These are phyloP conservation scores for Yarrowia hollandica DNA, from an alignment of 805 yeast genomes.

Conservation along the genomic window DNA sequence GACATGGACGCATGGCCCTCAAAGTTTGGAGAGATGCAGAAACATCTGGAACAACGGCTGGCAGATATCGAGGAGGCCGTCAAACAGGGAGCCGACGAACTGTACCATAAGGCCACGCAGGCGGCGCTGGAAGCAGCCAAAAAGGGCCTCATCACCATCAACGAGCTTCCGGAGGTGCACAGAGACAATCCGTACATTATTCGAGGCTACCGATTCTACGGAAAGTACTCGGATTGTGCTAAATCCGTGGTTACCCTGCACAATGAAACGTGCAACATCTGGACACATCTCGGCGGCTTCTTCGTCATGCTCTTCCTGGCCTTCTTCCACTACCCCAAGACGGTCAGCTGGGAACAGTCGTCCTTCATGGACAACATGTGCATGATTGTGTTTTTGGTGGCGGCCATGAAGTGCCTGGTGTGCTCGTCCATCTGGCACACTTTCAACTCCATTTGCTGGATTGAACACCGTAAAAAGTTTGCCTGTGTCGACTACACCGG, in stretches of 20 bases:
- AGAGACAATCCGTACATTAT: slow-evolving; percentile 85
- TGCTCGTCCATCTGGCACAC: slow-evolving; percentile 92
- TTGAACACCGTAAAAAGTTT: slow-evolving; percentile 63
- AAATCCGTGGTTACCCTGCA: slow-evolving; percentile 63
- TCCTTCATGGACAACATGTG: slow-evolving; percentile 49
- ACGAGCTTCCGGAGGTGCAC: slow-evolving; percentile 90
- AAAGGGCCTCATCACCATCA: slow-evolving; percentile 63
- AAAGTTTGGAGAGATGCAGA: slow-evolving; percentile 38
- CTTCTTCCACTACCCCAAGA: slow-evolving; percentile 61
- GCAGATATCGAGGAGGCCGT: slow-evolving; percentile 38
- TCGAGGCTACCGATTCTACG: slow-evolving; percentile 80
- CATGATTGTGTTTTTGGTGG: slow-evolving; percentile 63
- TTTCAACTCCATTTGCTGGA: slow-evolving; percentile 70
- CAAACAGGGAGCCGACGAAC: slow-evolving; percentile 28
- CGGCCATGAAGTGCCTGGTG: slow-evolving; percentile 72
- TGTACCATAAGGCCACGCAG: slow-evolving; percentile 31
- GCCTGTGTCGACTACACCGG: slow-evolving; percentile 97
- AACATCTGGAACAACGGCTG: slow-evolving; percentile 41
- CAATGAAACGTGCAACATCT: slow-evolving; percentile 88
- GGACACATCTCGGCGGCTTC: slow-evolving; percentile 86
- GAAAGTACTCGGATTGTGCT: slow-evolving; percentile 59
- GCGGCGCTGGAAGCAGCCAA: slow-evolving; percentile 38
- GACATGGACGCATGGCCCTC: slow-evolving; percentile 33
- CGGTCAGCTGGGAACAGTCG: slow-evolving; percentile 45
- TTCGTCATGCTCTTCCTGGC: slow-evolving; percentile 57